A percentile compares a stretch with the other conserved stretches of the same genome.
These are phyloP conservation scores for Flaveria bidentis DNA, from an alignment of 129 eudicot species.

Conservation along the genomic window DNA sequence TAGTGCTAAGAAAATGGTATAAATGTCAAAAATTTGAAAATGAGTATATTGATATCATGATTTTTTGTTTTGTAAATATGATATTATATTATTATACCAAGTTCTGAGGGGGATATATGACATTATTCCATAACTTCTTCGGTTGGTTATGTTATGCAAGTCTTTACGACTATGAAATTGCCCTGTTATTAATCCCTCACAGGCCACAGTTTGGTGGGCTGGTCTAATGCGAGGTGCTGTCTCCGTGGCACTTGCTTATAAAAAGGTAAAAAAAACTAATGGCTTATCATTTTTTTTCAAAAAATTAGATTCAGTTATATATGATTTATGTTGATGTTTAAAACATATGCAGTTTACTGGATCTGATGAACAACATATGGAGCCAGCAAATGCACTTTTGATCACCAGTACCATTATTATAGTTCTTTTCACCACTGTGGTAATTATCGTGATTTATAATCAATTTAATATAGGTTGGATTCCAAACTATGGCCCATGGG, in stretches of 20 bases:
- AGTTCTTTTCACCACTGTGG: conserved; percentile 89
- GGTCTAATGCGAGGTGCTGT: conserved; percentile 96
- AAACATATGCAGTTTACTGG: conserved; percentile 65
- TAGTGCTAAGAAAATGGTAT: no score
- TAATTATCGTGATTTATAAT: conserved; percentile 26
- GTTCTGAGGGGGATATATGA: no score
- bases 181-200: conserved; percentile 14
- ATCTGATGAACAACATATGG: conserved; percentile 68
- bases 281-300: background rate
- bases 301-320: background rate
- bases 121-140: no score
- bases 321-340: background rate
- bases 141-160: background rate
- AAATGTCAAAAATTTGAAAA: no score
- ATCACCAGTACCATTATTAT: conserved; percentile 84
- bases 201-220: conserved; percentile 95
- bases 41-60: no score
- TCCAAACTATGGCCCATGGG: no score
- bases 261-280: conserved; percentile 53
- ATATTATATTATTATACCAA: no score
- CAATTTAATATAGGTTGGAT: no score
- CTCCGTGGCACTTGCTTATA: conserved; percentile 95
- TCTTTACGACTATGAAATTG: background rate
- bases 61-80: no score
- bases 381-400: conserved; percentile 73